These are phyloP conservation scores for Paspalum notatum DNA, from an alignment of 176 grass and related monocot genomes.

Conservation along the genomic window DNA sequence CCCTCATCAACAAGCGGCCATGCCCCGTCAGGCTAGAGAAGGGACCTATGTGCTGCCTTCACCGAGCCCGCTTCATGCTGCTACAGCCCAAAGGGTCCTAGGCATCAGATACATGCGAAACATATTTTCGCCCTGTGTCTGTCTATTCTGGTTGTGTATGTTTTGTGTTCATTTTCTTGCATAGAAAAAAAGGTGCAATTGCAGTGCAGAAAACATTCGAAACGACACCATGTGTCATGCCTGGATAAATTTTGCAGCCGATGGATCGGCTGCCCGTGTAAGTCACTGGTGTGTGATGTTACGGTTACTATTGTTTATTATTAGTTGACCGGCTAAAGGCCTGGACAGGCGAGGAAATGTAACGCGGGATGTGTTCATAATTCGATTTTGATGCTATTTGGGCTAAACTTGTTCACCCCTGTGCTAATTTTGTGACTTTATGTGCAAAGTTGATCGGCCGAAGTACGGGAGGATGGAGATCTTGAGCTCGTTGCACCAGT, in stretches of 20 bases:
- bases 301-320: conserved; percentile 37
- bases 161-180: conserved; percentile 48
- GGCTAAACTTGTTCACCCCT: neutral
- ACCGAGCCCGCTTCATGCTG: neutral
- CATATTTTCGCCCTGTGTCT: conserved; percentile 27
- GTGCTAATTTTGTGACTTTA: neutral
- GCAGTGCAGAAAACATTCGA: conserved; percentile 25
- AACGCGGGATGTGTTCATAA: conserved; percentile 31
- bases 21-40: conserved; percentile 44
- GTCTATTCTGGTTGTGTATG: conserved; percentile 25
- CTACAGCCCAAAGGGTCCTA: conserved; percentile 20
- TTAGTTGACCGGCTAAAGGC: conserved; percentile 8
- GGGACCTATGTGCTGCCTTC: neutral
- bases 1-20: conserved; percentile 45
- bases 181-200: conserved; percentile 41
- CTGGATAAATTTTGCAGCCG: conserved; percentile 48
- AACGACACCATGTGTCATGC: conserved; percentile 5
- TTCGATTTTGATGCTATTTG: neutral
- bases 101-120: conserved; percentile 11
- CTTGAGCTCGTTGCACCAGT: too few relatives aligned
- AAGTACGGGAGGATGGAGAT: too few relatives aligned
- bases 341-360: conserved; percentile 11
- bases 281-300: conserved; percentile 37
- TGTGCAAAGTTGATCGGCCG: neutral
- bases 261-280: conserved; percentile 20